phyloP scores from a whole-genome alignment of 1,284 basidiomycete species.

The Cutaneotrichosporon mucoides region DNA sequence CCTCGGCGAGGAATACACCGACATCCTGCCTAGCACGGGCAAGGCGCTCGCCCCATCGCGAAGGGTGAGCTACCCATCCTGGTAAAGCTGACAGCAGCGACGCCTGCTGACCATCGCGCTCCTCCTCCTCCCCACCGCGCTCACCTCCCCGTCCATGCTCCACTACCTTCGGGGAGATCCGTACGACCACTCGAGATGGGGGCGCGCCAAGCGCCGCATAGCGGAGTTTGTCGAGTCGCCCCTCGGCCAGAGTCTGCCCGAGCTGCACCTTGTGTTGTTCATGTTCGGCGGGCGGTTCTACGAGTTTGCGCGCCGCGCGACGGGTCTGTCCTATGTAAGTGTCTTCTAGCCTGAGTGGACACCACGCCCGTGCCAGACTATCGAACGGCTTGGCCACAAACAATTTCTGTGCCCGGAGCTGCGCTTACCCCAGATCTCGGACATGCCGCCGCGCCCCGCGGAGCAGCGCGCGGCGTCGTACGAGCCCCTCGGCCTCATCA shows the following conservation, averaged over 20 bases:
- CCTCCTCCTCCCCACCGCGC: constrained; percentile 60
- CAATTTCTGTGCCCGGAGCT: too few species aligned
- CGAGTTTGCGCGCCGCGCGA: constrained; percentile 64
- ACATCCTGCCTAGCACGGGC: constrained; percentile 66
- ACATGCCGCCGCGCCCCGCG: constrained; percentile 60
- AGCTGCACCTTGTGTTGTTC: constrained; percentile 76
- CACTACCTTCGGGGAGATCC: constrained; percentile 50
- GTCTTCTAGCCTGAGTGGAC: background rate
- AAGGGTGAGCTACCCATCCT: constrained; percentile 16
- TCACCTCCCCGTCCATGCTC: constrained; percentile 39
- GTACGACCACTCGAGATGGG: constrained; percentile 6
- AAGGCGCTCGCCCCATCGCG: constrained; percentile 26
- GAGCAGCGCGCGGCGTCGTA: constrained; percentile 74
- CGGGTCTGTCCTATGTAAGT: constrained; percentile 69
- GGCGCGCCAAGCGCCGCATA: constrained; percentile 14
- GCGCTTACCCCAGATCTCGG: constrained; percentile 58
- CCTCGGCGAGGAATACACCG: constrained; percentile 86
- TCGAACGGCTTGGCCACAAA: too few species aligned
- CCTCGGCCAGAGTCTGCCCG: constrained; percentile 46
- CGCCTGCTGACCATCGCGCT: constrained; percentile 59
- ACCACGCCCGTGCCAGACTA: too few species aligned
- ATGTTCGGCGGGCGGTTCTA: constrained; percentile 77
- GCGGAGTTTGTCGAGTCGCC: constrained; percentile 34
- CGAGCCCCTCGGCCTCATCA: constrained; percentile 72
- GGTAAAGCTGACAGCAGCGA: constrained; percentile 26